phyloP scores from a whole-genome alignment of 2,329 filamentous ascomycete species.

The Aspergillus sergii region DNA sequence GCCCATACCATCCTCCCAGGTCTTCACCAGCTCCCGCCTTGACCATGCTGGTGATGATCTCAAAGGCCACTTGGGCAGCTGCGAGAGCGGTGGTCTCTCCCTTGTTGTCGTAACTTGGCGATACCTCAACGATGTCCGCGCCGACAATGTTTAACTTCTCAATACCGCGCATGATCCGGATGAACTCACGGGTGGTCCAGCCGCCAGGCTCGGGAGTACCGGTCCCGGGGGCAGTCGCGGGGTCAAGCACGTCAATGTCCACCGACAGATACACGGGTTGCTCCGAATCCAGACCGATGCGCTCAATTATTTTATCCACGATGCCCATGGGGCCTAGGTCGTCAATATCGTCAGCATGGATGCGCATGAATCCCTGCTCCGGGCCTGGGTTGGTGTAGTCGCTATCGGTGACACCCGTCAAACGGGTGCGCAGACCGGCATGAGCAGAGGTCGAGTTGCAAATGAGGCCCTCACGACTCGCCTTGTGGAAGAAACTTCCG shows the following conservation, averaged over 20 bases:
- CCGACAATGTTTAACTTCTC: slow-evolving; percentile 84
- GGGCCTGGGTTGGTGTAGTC: slow-evolving; percentile 72
- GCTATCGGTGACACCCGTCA: slow-evolving; percentile 65
- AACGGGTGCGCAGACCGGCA: slow-evolving; percentile 76
- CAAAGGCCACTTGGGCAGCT: slow-evolving; percentile 80
- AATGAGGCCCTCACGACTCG: slow-evolving; percentile 77
- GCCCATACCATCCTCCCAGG: slow-evolving; percentile 45
- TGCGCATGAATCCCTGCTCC: slow-evolving; percentile 75
- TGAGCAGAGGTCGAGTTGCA: slow-evolving; percentile 75
- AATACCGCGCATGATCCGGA: slow-evolving; percentile 77
- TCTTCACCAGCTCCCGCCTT: slow-evolving; percentile 45
- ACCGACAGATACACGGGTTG: slow-evolving; percentile 79
- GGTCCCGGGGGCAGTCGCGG: slow-evolving; percentile 70
- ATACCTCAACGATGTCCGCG: slow-evolving; percentile 87
- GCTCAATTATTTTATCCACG: slow-evolving; percentile 68
- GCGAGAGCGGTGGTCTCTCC: slow-evolving; percentile 82
- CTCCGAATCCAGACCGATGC: slow-evolving; percentile 66
- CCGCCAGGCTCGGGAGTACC: slow-evolving; percentile 89
- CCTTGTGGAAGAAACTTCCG: slow-evolving; percentile 90
- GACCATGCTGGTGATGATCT: slow-evolving; percentile 71
- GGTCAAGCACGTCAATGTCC: slow-evolving; percentile 81
- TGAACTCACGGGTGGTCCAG: slow-evolving; percentile 87
- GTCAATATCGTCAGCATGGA: slow-evolving; percentile 85
- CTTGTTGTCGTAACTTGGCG: slow-evolving; percentile 78
- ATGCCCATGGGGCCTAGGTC: slow-evolving; percentile 74